A percentile compares a stretch with the other conserved stretches of the same genome.
Conservation (phyloP, 2,329 filamentous ascomycete species). For the Cytospora piceae region DNA sequence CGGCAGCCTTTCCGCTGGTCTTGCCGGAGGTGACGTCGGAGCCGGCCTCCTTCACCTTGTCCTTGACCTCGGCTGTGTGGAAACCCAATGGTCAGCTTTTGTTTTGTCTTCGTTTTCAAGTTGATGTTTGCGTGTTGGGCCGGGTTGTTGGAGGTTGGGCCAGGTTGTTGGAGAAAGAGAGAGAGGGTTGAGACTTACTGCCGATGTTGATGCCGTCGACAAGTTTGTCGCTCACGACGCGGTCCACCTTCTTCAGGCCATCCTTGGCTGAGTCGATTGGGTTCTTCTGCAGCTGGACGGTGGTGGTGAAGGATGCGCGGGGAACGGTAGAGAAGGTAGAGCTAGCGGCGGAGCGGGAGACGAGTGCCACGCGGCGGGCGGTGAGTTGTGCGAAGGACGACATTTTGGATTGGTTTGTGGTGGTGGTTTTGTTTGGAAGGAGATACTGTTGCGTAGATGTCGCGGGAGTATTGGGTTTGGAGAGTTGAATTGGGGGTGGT, state of each 20-base stretch:
- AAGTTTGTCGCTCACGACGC: conserved; percentile 62
- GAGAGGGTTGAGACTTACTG: conserved; percentile 46
- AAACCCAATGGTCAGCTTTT: not conserved
- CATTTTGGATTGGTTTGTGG: conserved; percentile 44
- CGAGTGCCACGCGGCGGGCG: conserved; percentile 47
- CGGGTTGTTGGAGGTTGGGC: not conserved
- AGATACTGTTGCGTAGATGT: conserved; percentile 17
- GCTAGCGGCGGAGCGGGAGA: conserved; percentile 44
- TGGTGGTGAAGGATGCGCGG: conserved; percentile 55
- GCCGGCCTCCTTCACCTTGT: conserved; percentile 54
- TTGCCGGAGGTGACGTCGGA: conserved; percentile 42
- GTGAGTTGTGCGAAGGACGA: conserved; percentile 56
- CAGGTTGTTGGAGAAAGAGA: not conserved
- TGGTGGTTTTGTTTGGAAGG: conserved; percentile 1
- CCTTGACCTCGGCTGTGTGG: conserved; percentile 44
- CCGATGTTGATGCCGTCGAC: conserved; percentile 64
- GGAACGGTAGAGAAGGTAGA: conserved; percentile 41
- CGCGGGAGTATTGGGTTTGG: conserved; percentile 13
- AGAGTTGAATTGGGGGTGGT: conserved; percentile 34
- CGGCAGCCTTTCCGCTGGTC: conserved; percentile 41
- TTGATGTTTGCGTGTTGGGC: not conserved
- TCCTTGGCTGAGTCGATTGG: conserved; percentile 62
- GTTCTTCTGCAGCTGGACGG: conserved; percentile 49
- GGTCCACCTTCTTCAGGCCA: conserved; percentile 61
- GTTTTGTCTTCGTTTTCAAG: conserved; percentile 30